Percentiles rank a stretch among this genome's conserved stretches.
Conservation (phyloP, 768 basidiomycete species). For the Rhodotorula paludigena region DNA sequence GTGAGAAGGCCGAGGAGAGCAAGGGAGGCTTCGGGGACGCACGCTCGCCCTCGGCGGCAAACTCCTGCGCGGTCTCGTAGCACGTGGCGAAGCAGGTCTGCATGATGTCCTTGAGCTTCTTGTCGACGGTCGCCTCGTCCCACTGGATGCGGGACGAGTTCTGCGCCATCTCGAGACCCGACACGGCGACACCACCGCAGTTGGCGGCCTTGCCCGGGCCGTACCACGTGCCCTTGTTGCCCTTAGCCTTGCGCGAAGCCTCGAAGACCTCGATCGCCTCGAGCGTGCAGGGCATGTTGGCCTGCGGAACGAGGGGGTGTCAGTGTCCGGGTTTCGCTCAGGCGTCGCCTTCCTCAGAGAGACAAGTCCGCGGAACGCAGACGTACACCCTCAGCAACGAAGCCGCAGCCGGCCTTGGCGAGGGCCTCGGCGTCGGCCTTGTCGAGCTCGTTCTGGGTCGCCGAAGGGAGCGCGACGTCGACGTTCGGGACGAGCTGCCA, state of each 20-base stretch:
- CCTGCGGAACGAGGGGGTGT: slow-evolving; percentile 3
- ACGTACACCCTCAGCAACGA: slow-evolving; percentile 66
- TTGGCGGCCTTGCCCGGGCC: slow-evolving; percentile 63
- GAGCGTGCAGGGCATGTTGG: slow-evolving; percentile 57
- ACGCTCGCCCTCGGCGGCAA: slow-evolving; percentile 52
- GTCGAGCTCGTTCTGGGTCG: slow-evolving; percentile 65
- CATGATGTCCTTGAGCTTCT: slow-evolving; percentile 68
- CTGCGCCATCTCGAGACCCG: slow-evolving; percentile 74
- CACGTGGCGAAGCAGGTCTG: slow-evolving; percentile 59
- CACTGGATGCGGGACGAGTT: slow-evolving; percentile 59
- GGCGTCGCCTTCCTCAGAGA: too few relatives aligned
- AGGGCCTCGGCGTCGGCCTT: slow-evolving; percentile 66
- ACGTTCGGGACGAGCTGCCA: slow-evolving; percentile 61
- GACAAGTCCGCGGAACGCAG: too few relatives aligned
- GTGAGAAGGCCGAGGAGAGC: background rate
- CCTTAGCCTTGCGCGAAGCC: slow-evolving; percentile 54
- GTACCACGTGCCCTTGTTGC: slow-evolving; percentile 60
- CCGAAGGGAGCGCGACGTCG: slow-evolving; percentile 43
- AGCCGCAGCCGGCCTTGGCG: slow-evolving; percentile 62
- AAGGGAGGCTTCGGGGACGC: slow-evolving; percentile 6
- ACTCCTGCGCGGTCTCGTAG: slow-evolving; percentile 57
- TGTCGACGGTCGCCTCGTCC: slow-evolving; percentile 62
- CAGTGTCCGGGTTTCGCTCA: background rate
- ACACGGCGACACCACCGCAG: slow-evolving; percentile 72
- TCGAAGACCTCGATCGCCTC: slow-evolving; percentile 72